Base-by-base conservation (phyloP, 768 basidiomycete genomes). In the Lactarius trivialis region DNA sequence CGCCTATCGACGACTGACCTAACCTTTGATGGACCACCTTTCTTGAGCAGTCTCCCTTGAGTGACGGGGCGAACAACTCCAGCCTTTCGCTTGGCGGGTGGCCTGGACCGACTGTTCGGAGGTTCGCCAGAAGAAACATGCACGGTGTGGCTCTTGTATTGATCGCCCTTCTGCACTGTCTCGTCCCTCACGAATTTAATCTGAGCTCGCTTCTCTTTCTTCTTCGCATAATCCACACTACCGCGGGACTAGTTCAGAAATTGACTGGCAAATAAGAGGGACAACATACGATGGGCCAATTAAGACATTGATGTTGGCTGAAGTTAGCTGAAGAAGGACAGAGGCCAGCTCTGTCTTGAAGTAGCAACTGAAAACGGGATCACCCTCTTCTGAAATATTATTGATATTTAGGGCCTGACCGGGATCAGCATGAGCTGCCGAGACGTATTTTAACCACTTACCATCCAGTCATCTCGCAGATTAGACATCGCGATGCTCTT, bases 271-370 rank as follows among this genome's bases (percentile, higher is more conserved):
- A 48, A 45, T 26, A 11, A n/a, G 68, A 30, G 32, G 19, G 19
- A 39, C 59, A 26, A 76, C 92, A 68, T 71, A 96, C 94, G 80
- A 81, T 19, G 94, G 88, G 0, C 82, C 83, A 65, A 98, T 83
- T 54, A 82, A 72, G 39, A 98, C 76, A 65, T 77, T 85, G 58
- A 93, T 82, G 63, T 82, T 84, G 1, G 85, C 89, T 68, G 86
- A 86, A 0, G 93, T 94, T 54, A 92, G 75, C 57, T 86, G 87
- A 60, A 95, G 76, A 36, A 99, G 81, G 68, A 88, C 86, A 19
- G 92, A 83, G 17, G 85, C 80, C 56, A 99, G 79, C 71, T 99
- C 97, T 0, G 97, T 98, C 82, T 99, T 99, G 83, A 98, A 95
- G 65, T 85, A 80, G 68, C 91, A 94, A 65, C 84, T 88, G 70